Evolutionary conservation across 148 eudicot genomes (phyloP).

Genomic region (Dianthus caryophyllus): DNA sequence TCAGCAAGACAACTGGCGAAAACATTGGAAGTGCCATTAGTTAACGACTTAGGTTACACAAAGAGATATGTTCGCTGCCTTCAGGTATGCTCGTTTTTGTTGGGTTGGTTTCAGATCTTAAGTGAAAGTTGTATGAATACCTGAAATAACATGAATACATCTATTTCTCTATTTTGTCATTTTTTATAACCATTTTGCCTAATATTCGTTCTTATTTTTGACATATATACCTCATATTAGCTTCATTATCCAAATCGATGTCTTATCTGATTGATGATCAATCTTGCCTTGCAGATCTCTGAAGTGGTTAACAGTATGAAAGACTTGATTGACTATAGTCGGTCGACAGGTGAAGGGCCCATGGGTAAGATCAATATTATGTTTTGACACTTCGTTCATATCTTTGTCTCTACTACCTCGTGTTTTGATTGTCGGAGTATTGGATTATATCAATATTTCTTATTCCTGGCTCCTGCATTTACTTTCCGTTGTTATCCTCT

Average conservation of each 20-base stretch:
- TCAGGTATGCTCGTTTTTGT: constrained; percentile 47
- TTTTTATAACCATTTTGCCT: no score
- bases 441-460: no score
- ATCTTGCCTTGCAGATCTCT: constrained; percentile 58
- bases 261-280: no score
- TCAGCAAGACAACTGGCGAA: constrained; percentile 73
- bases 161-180: background rate
- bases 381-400: background rate
- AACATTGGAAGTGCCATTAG: constrained; percentile 83
- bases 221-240: no score
- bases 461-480: no score
- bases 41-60: constrained; percentile 88
- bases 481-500: no score
- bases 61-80: constrained; percentile 97
- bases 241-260: no score
- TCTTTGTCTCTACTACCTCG: no score
- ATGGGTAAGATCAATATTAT: constrained; percentile 57
- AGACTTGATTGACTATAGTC: constrained; percentile 89
- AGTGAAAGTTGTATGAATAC: background rate
- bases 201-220: background rate
- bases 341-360: constrained; percentile 73
- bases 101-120: background rate
- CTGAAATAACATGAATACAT: background rate
- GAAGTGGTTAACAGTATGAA: constrained; percentile 97
- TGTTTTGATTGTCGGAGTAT: no score